Percentiles rank a stretch among this genome's conserved stretches.
These are phyloP conservation scores for Digitaria exilis DNA, from an alignment of 202 grass and related monocot species.

Conservation along the genomic window DNA sequence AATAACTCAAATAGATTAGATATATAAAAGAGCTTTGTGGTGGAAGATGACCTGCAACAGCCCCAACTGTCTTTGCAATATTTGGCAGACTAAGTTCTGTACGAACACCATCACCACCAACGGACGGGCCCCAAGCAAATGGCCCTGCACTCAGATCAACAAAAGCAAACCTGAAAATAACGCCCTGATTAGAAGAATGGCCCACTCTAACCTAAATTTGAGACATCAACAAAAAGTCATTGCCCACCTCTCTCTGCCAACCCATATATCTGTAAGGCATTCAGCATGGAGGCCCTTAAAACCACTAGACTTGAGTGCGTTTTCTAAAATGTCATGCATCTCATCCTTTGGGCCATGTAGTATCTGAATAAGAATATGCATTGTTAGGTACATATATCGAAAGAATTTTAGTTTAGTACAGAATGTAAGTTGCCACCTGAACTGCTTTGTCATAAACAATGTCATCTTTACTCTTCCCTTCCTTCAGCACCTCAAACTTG, in stretches of 20 bases:
- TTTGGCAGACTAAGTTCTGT: constrained; percentile 94
- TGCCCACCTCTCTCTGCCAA: constrained; percentile 71
- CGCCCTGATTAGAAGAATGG: constrained; percentile 33
- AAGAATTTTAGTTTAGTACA: constrained; percentile 19
- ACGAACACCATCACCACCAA: constrained; percentile 95
- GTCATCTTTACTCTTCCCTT: constrained; percentile 80
- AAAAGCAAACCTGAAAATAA: constrained; percentile 86
- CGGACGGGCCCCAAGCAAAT: constrained; percentile 93
- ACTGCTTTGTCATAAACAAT: constrained; percentile 84
- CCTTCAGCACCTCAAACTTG: constrained; percentile 61
- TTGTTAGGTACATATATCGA: constrained; percentile 21
- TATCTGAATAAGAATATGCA: constrained; percentile 62
- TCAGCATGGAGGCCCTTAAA: constrained; percentile 82
- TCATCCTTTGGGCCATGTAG: constrained; percentile 82
- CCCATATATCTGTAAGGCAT: constrained; percentile 98
- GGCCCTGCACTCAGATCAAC: constrained; percentile 95
- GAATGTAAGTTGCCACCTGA: constrained; percentile 54
- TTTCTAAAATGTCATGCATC: constrained; percentile 64
- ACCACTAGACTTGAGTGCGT: constrained; percentile 66
- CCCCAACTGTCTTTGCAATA: constrained; percentile 80
- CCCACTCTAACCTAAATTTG: constrained; percentile 10
- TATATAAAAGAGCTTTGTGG: neutral
- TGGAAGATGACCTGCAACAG: constrained; percentile 61
- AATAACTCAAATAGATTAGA: constrained; percentile 10
- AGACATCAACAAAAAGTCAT: neutral